These are phyloP conservation scores for Ophiostoma tasmaniense DNA, from an alignment of 2,329 filamentous ascomycete species.

Conservation along the genomic window DNA sequence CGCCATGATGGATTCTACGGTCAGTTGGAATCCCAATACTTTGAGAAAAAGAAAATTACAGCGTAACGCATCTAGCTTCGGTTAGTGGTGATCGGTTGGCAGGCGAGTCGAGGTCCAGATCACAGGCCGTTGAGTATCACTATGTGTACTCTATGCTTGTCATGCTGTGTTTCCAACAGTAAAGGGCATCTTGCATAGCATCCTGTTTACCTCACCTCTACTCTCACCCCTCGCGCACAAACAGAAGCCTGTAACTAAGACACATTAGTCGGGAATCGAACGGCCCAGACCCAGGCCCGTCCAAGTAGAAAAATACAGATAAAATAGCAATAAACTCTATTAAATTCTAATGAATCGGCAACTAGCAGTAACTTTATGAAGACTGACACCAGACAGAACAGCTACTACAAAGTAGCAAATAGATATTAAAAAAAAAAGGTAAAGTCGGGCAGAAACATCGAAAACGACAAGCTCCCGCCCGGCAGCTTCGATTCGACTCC, in stretches of 20 bases:
- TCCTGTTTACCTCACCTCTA: background rate
- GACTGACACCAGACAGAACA: too few relatives aligned
- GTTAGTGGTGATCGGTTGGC: background rate
- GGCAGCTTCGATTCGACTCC: background rate
- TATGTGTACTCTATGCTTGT: background rate
- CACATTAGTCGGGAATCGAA: slow-evolving; percentile 5
- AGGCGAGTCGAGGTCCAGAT: slow-evolving; percentile 5
- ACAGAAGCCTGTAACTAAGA: background rate
- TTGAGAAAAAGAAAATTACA: background rate
- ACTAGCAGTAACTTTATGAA: too few relatives aligned
- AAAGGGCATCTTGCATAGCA: background rate
- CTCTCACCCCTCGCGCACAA: background rate
- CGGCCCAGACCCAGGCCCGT: slow-evolving; percentile 5
- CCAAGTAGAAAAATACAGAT: background rate
- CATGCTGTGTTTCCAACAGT: background rate
- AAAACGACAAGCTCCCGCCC: background rate
- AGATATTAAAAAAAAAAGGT: background rate
- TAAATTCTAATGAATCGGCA: background rate
- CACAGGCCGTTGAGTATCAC: background rate
- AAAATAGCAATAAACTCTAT: background rate
- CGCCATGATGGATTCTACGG: background rate
- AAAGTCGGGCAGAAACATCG: background rate
- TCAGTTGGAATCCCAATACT: background rate
- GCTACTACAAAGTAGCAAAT: too few relatives aligned
- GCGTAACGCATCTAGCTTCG: background rate